Percentiles rank a stretch among this genome's conserved stretches.
phyloP scores from a whole-genome alignment of 768 basidiomycete species.

The Mycena haematopus region DNA sequence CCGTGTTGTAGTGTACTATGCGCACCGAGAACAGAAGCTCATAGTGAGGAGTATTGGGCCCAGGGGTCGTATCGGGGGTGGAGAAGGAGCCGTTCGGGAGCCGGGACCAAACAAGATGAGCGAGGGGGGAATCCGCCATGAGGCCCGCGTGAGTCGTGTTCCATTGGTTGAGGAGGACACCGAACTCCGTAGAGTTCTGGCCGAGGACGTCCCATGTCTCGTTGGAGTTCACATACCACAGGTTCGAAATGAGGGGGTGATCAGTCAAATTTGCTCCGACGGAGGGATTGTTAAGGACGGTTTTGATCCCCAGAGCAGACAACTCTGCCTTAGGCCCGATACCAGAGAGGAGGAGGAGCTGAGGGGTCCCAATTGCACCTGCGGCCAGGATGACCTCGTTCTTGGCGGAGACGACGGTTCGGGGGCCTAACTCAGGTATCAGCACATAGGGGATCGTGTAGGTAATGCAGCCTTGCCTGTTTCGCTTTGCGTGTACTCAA shows the following conservation, averaged over 20 bases:
- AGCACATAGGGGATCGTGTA: background rate
- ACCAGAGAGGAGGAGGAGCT: conserved; percentile 33
- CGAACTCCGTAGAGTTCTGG: conserved; percentile 22
- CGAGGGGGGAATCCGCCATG: conserved; percentile 19
- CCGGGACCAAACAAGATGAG: conserved; percentile 20
- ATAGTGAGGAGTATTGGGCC: conserved; percentile 29
- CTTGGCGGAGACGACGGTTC: conserved; percentile 23
- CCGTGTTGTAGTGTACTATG: background rate
- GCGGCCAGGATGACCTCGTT: conserved; percentile 41
- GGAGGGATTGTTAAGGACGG: conserved; percentile 29
- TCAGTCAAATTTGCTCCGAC: conserved; percentile 33
- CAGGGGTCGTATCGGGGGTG: conserved; percentile 33
- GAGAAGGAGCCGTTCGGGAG: conserved; percentile 11
- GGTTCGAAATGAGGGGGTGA: conserved; percentile 21
- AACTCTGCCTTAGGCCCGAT: conserved; percentile 29
- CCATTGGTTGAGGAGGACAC: conserved; percentile 21
- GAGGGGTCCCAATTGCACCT: conserved; percentile 36
- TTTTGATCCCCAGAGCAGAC: conserved; percentile 21
- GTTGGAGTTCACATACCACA: conserved; percentile 29
- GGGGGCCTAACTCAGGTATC: background rate
- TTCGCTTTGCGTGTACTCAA: conserved; percentile 4
- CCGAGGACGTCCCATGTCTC: conserved; percentile 25
- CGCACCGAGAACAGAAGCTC: conserved; percentile 32
- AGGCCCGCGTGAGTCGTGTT: conserved; percentile 26
- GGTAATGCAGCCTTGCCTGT: background rate